These are phyloP conservation scores for Hericium alpestre DNA, from an alignment of 768 basidiomycete genomes.

Conservation along the genomic window DNA sequence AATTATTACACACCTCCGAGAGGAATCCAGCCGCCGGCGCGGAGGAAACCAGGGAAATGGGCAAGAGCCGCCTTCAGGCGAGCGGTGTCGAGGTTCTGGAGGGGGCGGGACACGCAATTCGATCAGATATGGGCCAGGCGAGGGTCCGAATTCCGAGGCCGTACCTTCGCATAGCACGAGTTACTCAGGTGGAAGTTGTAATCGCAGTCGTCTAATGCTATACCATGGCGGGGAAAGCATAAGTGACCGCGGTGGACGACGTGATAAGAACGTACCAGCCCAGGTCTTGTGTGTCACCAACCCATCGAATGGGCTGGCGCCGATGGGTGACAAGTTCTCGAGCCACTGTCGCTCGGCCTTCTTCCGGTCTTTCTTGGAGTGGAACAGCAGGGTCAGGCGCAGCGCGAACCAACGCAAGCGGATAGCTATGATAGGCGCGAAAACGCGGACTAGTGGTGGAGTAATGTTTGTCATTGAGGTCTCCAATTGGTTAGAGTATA, in stretches of 20 bases:
- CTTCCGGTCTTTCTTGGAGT: constrained; percentile 1
- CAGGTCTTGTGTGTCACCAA: constrained; percentile 9
- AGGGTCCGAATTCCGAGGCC: not conserved
- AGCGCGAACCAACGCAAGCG: not conserved
- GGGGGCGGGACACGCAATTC: not conserved
- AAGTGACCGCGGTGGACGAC: not conserved
- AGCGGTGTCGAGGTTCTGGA: constrained; percentile 24
- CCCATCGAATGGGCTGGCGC: constrained; percentile 15
- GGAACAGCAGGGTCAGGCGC: constrained; percentile 1
- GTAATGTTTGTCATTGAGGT: not conserved
- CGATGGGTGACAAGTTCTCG: constrained; percentile 12
- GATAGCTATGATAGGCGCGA: constrained; percentile 2
- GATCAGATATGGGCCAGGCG: not conserved
- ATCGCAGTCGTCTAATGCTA: constrained; percentile 39
- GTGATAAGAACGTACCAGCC: constrained; percentile 6
- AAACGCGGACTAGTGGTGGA: constrained; percentile 4
- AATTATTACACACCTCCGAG: constrained; percentile 29
- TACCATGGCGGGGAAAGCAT: not conserved
- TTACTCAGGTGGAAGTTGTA: constrained; percentile 71
- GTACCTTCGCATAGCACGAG: constrained; percentile 67
- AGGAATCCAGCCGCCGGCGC: constrained; percentile 50
- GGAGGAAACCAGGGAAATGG: constrained; percentile 47
- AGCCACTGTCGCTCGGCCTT: constrained; percentile 1
- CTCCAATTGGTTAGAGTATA: not conserved
- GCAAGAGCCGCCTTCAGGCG: constrained; percentile 36